phyloP scores from a whole-genome alignment of 2,329 filamentous ascomycete genomes.

The Chaetomiaceae sp. region DNA sequence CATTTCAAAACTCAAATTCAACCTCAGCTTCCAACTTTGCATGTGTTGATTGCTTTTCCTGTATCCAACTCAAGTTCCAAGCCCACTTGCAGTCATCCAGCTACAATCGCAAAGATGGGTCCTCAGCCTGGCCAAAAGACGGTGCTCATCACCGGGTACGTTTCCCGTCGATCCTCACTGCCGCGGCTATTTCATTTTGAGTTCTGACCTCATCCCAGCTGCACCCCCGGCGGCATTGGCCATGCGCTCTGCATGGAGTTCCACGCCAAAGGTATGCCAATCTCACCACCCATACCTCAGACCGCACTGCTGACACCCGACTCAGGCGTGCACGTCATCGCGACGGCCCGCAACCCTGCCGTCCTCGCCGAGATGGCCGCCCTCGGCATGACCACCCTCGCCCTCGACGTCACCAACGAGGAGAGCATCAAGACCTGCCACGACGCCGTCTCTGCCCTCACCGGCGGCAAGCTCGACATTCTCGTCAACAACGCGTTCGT shows the following conservation, averaged over 20 bases:
- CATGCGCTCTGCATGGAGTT: slow-evolving; percentile 51
- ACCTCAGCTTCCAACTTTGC: neutral
- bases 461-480: slow-evolving; percentile 51
- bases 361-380: slow-evolving; percentile 44
- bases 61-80: neutral
- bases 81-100: neutral
- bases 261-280: slow-evolving; percentile 42
- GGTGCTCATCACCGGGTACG: slow-evolving; percentile 49
- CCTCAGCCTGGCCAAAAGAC: slow-evolving; percentile 35
- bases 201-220: slow-evolving; percentile 35
- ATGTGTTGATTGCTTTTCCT: neutral
- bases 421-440: slow-evolving; percentile 48
- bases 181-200: too few relatives aligned
- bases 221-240: slow-evolving; percentile 56
- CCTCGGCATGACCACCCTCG: slow-evolving; percentile 45
- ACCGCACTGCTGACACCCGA: neutral
- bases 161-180: neutral
- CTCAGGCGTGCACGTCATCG: slow-evolving; percentile 51
- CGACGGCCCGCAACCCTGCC: slow-evolving; percentile 48
- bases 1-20: neutral
- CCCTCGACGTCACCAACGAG: slow-evolving; percentile 50
- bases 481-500: slow-evolving; percentile 57
- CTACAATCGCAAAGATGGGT: slow-evolving; percentile 10
- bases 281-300: neutral
- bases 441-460: slow-evolving; percentile 43